Evolutionary conservation across 2,329 filamentous ascomycete genomes (phyloP).

Genomic region (Sporothrix brunneoviolacea): DNA sequence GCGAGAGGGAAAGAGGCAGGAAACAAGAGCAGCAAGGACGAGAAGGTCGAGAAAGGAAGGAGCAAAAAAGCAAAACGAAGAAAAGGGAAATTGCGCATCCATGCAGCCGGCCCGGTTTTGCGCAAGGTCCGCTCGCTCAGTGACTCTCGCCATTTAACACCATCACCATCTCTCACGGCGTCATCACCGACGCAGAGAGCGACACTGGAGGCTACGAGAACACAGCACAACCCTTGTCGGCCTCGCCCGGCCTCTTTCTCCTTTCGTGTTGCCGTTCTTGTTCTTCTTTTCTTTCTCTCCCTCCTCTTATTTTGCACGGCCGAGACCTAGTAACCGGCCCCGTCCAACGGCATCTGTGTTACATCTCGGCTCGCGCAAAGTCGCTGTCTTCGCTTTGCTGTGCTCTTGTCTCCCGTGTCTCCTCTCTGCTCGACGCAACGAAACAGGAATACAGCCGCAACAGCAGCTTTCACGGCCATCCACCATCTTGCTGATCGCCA

Average conservation of each 20-base stretch:
- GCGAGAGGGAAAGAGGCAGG: no score
- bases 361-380: constrained; percentile 10
- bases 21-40: background rate
- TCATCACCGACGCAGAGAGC: no score
- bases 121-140: background rate
- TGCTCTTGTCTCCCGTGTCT: background rate
- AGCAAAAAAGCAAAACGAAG: background rate
- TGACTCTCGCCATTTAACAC: no score
- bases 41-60: background rate
- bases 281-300: background rate
- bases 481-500: background rate
- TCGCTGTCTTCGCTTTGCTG: background rate
- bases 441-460: background rate
- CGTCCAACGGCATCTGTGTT: constrained; percentile 10
- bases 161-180: no score
- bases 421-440: background rate
- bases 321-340: constrained; percentile 8
- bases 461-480: background rate
- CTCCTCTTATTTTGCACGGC: background rate
- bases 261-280: no score
- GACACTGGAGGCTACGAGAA: no score
- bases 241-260: no score
- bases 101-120: background rate
- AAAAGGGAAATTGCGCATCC: background rate
- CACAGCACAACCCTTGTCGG: no score